Conservation (phyloP, 345 rosid genomes). For the Salix brachista region DNA sequence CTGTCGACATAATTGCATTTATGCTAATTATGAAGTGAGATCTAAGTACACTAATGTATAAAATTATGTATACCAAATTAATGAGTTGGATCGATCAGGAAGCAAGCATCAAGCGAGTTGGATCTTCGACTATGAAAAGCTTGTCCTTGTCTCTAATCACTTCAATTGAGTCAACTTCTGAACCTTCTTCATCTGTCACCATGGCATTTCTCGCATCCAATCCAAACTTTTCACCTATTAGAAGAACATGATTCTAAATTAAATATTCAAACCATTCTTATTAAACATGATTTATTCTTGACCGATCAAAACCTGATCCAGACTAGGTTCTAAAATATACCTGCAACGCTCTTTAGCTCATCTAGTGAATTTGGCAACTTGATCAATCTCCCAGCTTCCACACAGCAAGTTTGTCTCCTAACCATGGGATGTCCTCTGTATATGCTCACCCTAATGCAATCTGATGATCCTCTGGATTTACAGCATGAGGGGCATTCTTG, state of each 20-base stretch:
- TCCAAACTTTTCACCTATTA: constrained; percentile 66
- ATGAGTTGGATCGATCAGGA: not conserved
- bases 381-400: constrained; percentile 60
- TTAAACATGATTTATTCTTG: too few species aligned
- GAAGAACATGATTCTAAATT: not conserved
- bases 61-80: too few species aligned
- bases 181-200: constrained; percentile 66
- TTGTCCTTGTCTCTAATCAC: constrained; percentile 87
- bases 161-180: constrained; percentile 76
- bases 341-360: constrained; percentile 72
- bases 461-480: not conserved
- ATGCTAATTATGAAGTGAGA: too few species aligned
- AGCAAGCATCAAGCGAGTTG: not conserved
- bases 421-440: constrained; percentile 65
- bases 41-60: too few species aligned
- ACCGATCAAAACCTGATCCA: too few species aligned
- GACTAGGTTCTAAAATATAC: constrained; percentile 21
- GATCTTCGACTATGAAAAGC: constrained; percentile 55
- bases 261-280: too few species aligned
- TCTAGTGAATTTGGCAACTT: constrained; percentile 62
- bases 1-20: too few species aligned
- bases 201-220: constrained; percentile 47
- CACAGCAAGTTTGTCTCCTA: constrained; percentile 38
- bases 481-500: constrained; percentile 8
- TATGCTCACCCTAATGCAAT: constrained; percentile 55